Evolutionary conservation across 305 asterid genomes (phyloP), one percentile per base, ranked within the genome.

Genomic region (Euphrasia arctica): DNA sequence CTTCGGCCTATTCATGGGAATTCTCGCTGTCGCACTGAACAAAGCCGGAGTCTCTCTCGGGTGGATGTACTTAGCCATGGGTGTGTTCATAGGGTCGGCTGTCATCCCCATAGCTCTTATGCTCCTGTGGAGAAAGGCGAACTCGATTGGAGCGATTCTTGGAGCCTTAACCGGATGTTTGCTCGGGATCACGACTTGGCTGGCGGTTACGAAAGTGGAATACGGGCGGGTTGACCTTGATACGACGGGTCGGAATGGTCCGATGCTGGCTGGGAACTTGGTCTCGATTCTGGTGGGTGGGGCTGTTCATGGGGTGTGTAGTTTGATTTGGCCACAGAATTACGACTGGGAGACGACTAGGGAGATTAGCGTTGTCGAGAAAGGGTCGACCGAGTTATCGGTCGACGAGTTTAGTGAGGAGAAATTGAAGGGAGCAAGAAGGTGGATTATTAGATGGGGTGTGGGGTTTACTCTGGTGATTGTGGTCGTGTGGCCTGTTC

Each of bases 51-150:
- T 91, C 51, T 88, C 98, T 22, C 86, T 91, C 1, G 96, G 95
- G 28, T 91, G 95, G 98, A 91, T 91, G 95, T 91, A 91, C 63
- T 79, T 91, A 43, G 95, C 96, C 3, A 86, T 75, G 95, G 98
- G 96, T 51, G 90, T 88, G 5, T 85, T 91, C 77, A 83, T 91
- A 3, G 98, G 95, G 0, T 88, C 96, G 1, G 98, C 96, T 4
- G 98, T 91, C 65, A 3, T 86, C 43, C 98, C 98, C 63, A 86
- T 91, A 73, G 96, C 96, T n/a, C 84, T 91, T 76, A 77, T 91
- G 98, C 94, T 91, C 54, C 78, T 91, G 4, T 91, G 95, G 96
- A 69, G 73, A 55, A 88, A 88, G 69, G 98, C 98, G 41, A 91
- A 86, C 10, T 83, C 93, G 47, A 50, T 52, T 1, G 97, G 96